Percentiles rank a stretch among this genome's conserved stretches.
phyloP scores from a whole-genome alignment of 2,329 filamentous ascomycete genomes.

The Cercospora beticola region DNA sequence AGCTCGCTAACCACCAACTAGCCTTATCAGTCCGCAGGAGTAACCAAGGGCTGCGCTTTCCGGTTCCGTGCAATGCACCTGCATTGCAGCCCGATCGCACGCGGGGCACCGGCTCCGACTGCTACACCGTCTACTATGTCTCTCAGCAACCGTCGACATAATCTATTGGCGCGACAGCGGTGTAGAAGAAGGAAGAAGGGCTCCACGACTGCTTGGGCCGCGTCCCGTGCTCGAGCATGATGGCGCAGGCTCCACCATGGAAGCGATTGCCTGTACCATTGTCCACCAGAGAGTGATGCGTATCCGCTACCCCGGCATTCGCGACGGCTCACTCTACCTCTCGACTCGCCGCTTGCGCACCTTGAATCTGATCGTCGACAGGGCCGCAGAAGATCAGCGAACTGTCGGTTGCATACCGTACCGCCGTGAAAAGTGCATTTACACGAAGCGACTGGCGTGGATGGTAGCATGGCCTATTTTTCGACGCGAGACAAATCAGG shows the following conservation, averaged over 20 bases:
- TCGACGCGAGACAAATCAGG: background rate
- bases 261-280: background rate
- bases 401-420: background rate
- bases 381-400: background rate
- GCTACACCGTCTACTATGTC: background rate
- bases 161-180: constrained; percentile 9
- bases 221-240: background rate
- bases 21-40: background rate
- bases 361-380: background rate
- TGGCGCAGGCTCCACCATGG: constrained; percentile 4
- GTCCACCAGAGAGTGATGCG: background rate
- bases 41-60: background rate
- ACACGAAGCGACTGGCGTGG: background rate
- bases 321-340: background rate
- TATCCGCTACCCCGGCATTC: background rate
- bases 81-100: background rate
- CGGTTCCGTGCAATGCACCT: background rate
- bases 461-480: background rate
- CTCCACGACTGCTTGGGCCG: constrained; percentile 11
- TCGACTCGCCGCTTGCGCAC: background rate
- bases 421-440: background rate
- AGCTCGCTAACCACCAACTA: background rate
- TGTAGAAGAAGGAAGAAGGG: constrained; percentile 2
- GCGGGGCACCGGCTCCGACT: background rate
- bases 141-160: background rate